phyloP scores from a whole-genome alignment of 257 asterid genomes.

The Dorcoceras hygrometricum region DNA sequence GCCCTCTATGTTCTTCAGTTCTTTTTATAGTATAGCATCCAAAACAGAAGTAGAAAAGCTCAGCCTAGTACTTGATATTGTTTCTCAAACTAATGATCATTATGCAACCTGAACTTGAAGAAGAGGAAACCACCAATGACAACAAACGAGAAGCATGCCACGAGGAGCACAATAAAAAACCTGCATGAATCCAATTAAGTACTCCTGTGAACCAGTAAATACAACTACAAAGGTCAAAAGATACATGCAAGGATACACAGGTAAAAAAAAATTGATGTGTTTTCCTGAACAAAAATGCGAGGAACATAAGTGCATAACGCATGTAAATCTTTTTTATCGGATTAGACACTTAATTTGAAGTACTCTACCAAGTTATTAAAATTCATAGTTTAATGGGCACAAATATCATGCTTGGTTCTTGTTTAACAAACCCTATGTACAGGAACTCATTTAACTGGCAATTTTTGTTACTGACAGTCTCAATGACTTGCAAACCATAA shows the following conservation, averaged over 20 bases:
- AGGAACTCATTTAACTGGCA: neutral
- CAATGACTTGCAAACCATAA: neutral
- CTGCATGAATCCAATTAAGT: conserved; percentile 44
- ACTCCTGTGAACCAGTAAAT: conserved; percentile 17
- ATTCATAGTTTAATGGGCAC: neutral
- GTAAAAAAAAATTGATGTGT: neutral
- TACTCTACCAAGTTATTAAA: neutral
- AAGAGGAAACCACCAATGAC: conserved; percentile 90
- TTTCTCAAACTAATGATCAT: conserved; percentile 13
- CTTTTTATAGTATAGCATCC: neutral
- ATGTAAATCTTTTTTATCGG: neutral
- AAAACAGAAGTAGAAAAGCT: conserved; percentile 20
- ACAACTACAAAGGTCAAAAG: conserved; percentile 3
- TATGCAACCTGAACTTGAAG: conserved; percentile 71
- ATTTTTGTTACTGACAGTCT: neutral
- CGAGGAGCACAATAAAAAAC: conserved; percentile 78
- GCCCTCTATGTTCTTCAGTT: neutral
- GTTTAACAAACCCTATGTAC: neutral
- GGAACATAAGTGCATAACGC: conserved; percentile 5
- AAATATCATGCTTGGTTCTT: neutral
- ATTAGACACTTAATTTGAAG: neutral
- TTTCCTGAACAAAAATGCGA: neutral
- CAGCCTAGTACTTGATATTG: conserved; percentile 8
- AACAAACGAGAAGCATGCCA: conserved; percentile 77
- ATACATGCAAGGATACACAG: neutral